Base-by-base conservation (phyloP, 805 yeast species). In the Peterozyma xylosa region DNA sequence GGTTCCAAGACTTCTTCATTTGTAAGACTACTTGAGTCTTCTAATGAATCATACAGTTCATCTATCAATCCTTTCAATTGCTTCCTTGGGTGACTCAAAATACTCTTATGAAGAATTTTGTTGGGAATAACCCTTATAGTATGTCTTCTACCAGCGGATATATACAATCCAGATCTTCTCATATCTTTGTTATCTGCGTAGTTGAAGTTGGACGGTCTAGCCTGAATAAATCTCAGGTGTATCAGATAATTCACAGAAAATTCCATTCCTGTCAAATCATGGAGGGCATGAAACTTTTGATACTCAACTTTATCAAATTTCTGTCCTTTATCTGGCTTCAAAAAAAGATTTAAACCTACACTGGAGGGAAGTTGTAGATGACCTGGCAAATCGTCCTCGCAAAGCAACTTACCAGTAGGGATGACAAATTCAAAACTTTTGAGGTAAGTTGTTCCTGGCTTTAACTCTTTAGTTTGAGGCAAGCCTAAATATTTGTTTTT, bases 391-490 rank as follows among this genome's bases (percentile, higher is more conserved):
- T 63, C 64, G 45, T 76, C 73, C 7, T 66, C 60, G 50, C 86
- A 79, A 49, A 79, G 85, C 13, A 80, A 56, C 35, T 78, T 58
- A 45, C 62, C 64, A 15, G 62, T 53, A 0, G 86, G 86, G 39
- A 80, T 66, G 52, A 66, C 72, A 53, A 80, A 80, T 21, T 73
- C 68, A 52, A 80, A 77, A 46, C 67, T 70, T 53, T 80, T 80
- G 53, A 78, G 78, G 50, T 76, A 73, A 44, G 63, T 70, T 2
- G 50, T 55, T 17, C 70, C 61, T 1, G 85, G 81, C 35, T 58
- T 54, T 9, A 80, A 56, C 1, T 67, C 49, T 48, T 78, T 58
- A 39, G 67, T 68, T 45, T 66, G 56, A 0, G 75, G 69, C 7
- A 80, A 56, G 0, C 83, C 84, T 11, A 29, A 29, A 16, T 21